Evolutionary conservation across 495 filamentous ascomycete genomes (phyloP), one percentile per base, ranked within the genome.

Genomic region (Filosporella fistucella): DNA sequence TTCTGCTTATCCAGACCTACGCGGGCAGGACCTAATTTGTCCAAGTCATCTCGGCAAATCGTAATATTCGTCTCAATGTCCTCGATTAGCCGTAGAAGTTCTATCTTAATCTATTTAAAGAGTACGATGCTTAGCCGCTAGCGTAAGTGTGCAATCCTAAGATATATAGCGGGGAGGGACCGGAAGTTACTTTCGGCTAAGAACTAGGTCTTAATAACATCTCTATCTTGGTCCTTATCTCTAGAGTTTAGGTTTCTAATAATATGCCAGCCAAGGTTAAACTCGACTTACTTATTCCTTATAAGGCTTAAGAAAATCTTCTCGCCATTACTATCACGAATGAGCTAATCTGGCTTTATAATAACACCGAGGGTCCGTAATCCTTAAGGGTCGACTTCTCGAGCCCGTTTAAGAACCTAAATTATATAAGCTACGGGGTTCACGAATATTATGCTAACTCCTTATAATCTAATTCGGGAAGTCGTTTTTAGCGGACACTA

Each of bases 311-410:
- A 38, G 52, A 65, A 76, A 22, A 46, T 47, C 1, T 43, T 28
- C 41, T 75, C 67, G 28, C 56, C 66, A 3, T 61, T 63, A 16
- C 65, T 69, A 1, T 63, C 64, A 6, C 44, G 22, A 10, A 57
- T 48, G 11, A 76, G 53, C 1, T 55, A 66, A 54, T 78, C 72
- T 1, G 74, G 73, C 47, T 78, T 75, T 3, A 72, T 71, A 43
- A 78, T 75, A 7, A 78, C 65, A 59, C 88, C 89, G 40, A 95
- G 78, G 8, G 88, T 93, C 39, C 89, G 78, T 55, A 80, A 74
- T 23, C 88, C 86, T 45, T 80, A 74, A 2, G 78, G 77, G 59
- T 95, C 89, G 9, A 87, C 81, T 55, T 62, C 43, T n/a, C 63
- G 55, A 21, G 63, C 66, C 26, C 68, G 56, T 82, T 78, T 34